Evolutionary conservation across 129 eudicot genomes (phyloP), one percentile per base, ranked within the genome.

Genomic region (Erigeron canadensis): DNA sequence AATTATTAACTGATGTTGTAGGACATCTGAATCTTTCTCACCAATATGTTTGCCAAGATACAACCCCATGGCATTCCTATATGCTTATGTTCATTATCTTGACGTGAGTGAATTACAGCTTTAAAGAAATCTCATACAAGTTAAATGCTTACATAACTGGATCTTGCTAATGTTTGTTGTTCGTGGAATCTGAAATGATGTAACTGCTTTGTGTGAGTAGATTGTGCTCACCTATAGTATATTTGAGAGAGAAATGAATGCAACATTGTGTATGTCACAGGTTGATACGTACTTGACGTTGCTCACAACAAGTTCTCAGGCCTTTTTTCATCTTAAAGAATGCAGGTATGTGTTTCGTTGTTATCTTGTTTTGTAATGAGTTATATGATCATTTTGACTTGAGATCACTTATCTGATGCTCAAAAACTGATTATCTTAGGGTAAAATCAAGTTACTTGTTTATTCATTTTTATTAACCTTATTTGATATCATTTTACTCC

Each of bases 11-110:
- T 75, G 63, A 75, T 67, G 37, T 9, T 82, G 86, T 96, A 94
- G 99, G 91, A 94, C 96, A 45, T 94, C 99, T 51, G 99, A 94
- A 82, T 86, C 96, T 42, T 94, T 90, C 79, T 94, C 99, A 11
- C 99, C 99, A 63, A 94, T 94, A 65, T 94, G 99, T 84, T 80
- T 94, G 73, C 99, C 99, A 75, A 86, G 95, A 86, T 94, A 87
- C 79, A 94, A 94, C 69, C 83, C 99, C 80, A 94, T 94, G 99
- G 96, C 99, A 28, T 94, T 94, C 78, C 78, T 94, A 42, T 86
- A 90, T 84, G 86, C 97, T 58, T 94, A 94, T 79, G 99, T 94
- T 69, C 90, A 90, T 63, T 94, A 85, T 81, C 81, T 94, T 73
- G 97, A 94, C 65, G 99, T 94, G 77, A 94, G 96, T 87, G 61